These are phyloP conservation scores for Hamamelis virginiana DNA, from an alignment of 164 flowering plant species.

Conservation along the genomic window DNA sequence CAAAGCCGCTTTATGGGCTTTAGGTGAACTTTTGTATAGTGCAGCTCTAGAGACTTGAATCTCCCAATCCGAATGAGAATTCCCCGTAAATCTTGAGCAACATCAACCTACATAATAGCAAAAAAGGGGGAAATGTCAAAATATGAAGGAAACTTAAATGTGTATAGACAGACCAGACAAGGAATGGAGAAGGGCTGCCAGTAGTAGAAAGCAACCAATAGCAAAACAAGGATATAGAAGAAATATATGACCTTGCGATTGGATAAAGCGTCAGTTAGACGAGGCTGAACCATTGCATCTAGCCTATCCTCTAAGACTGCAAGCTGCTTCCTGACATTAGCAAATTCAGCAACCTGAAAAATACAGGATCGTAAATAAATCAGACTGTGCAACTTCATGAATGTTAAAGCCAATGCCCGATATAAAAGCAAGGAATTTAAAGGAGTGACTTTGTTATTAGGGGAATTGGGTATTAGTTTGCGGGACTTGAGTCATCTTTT, in stretches of 20 bases:
- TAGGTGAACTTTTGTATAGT: conserved; percentile 84
- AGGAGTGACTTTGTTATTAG: no score
- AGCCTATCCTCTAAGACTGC: conserved; percentile 95
- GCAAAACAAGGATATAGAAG: background rate
- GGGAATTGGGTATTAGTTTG: no score
- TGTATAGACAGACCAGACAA: conserved; percentile 1
- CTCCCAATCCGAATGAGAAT: conserved; percentile 92
- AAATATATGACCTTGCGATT: conserved; percentile 63
- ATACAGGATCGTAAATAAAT: background rate
- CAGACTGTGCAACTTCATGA: background rate
- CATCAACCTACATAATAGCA: conserved; percentile 51
- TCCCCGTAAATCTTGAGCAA: conserved; percentile 82
- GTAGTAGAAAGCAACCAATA: conserved; percentile 4
- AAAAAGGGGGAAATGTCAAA: background rate
- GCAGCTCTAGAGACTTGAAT: conserved; percentile 77
- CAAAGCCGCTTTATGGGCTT: conserved; percentile 79
- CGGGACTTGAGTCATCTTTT: no score
- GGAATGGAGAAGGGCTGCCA: background rate
- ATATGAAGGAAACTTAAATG: background rate
- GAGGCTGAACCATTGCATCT: conserved; percentile 96
- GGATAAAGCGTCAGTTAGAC: conserved; percentile 82
- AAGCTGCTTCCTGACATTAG: conserved; percentile 95
- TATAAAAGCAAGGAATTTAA: no score
- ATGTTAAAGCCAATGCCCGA: background rate
- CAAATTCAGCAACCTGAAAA: conserved; percentile 97